Evolutionary conservation across 1,284 basidiomycete genomes (phyloP).

Genomic region (Cutaneotrichosporon curvatum): DNA sequence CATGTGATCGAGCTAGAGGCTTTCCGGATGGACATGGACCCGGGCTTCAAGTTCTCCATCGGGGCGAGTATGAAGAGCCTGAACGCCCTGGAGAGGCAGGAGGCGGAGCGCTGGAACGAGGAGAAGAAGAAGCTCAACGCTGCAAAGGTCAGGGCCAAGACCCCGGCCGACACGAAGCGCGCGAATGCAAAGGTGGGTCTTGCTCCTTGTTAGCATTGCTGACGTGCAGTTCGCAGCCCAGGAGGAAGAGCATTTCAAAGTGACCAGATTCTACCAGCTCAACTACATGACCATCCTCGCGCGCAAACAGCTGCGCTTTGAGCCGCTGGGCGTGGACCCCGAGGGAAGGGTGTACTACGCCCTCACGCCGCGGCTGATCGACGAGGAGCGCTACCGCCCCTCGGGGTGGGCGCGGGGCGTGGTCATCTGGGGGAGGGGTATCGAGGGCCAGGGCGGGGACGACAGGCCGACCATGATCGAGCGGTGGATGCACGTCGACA

Average conservation of each 20-base stretch:
- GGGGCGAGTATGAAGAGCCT: not conserved
- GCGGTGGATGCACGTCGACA: constrained; percentile 36
- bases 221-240: constrained; percentile 9
- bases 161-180: constrained; percentile 25
- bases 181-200: constrained; percentile 23
- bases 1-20: constrained; percentile 15
- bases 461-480: constrained; percentile 20
- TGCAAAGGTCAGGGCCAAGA: constrained; percentile 21
- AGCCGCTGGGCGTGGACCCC: constrained; percentile 30
- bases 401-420: constrained; percentile 34
- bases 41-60: not conserved
- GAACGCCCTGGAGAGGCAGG: constrained; percentile 3
- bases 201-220: not conserved
- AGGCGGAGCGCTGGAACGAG: constrained; percentile 24
- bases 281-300: constrained; percentile 19
- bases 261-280: constrained; percentile 16
- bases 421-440: constrained; percentile 31
- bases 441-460: constrained; percentile 9
- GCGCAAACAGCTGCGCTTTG: constrained; percentile 22
- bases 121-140: constrained; percentile 31
- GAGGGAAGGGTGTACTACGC: constrained; percentile 34
- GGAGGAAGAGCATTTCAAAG: constrained; percentile 19
- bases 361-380: constrained; percentile 25
- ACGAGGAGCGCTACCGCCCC: constrained; percentile 28
- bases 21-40: constrained; percentile 25